phyloP scores from a whole-genome alignment of 1,139 yeast species.

The Suhomyces choctaworum region DNA sequence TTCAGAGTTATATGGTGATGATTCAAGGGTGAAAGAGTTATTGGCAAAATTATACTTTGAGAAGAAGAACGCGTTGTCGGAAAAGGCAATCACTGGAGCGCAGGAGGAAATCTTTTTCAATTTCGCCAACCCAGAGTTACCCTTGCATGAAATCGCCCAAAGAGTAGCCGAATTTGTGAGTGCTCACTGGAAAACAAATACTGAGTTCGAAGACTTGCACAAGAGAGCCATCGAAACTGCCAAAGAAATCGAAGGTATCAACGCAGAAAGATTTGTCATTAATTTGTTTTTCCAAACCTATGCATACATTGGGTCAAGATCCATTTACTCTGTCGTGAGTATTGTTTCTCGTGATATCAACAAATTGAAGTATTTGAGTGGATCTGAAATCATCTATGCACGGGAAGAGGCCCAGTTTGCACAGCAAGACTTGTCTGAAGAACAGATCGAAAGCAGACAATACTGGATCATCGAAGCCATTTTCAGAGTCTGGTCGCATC shows the following conservation, averaged over 20 bases:
- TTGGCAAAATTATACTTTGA: constrained; percentile 32
- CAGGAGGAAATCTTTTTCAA: constrained; percentile 45
- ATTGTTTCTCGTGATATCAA: constrained; percentile 59
- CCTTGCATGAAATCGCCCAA: constrained; percentile 38
- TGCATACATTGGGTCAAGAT: constrained; percentile 84
- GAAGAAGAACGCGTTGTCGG: constrained; percentile 31
- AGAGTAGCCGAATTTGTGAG: constrained; percentile 45
- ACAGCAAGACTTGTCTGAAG: constrained; percentile 41
- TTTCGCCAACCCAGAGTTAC: constrained; percentile 39
- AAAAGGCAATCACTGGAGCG: constrained; percentile 32
- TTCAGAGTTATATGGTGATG: constrained; percentile 35
- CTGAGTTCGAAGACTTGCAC: constrained; percentile 39
- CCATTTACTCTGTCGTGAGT: constrained; percentile 81
- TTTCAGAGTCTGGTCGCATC: constrained; percentile 74
- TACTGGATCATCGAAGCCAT: constrained; percentile 61
- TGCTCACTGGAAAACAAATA: constrained; percentile 44
- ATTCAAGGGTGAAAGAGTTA: constrained; percentile 23
- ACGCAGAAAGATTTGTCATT: constrained; percentile 49
- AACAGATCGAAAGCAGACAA: constrained; percentile 32
- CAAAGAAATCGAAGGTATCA: constrained; percentile 26
- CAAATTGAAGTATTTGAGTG: constrained; percentile 49
- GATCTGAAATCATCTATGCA: constrained; percentile 32
- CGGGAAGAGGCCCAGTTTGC: constrained; percentile 38
- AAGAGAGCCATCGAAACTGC: constrained; percentile 29
- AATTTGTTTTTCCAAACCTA: constrained; percentile 69